Conservation (phyloP, 352 stramenopile species). For the Pythium oligandrum region DNA sequence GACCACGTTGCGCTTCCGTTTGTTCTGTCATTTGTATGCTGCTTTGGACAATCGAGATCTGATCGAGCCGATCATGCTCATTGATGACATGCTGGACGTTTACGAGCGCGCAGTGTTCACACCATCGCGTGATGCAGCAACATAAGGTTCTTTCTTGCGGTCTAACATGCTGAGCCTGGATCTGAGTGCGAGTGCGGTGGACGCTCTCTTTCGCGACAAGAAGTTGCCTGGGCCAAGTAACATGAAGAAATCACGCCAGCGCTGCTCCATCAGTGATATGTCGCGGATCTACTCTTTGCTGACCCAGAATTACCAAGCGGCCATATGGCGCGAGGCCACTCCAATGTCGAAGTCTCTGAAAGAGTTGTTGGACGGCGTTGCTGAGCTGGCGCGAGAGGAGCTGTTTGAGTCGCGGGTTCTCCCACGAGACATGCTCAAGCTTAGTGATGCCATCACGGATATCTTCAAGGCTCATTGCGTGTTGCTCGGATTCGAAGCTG, state of each 20-base stretch:
- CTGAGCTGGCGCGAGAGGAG: constrained; percentile 17
- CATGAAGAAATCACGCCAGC: constrained; percentile 17
- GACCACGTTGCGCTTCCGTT: background rate
- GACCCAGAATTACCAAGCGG: constrained; percentile 17
- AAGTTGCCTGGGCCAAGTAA: constrained; percentile 1
- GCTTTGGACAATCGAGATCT: constrained; percentile 1
- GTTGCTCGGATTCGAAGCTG: constrained; percentile 10
- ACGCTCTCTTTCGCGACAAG: constrained; percentile 16
- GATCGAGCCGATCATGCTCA: constrained; percentile 1
- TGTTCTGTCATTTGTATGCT: constrained; percentile 2
- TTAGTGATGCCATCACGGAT: constrained; percentile 26
- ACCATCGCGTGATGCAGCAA: constrained; percentile 16
- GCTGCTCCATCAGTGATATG: constrained; percentile 17
- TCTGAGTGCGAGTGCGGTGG: constrained; percentile 20
- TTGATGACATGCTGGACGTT: background rate
- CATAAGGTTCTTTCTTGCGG: constrained; percentile 18
- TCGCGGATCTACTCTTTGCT: constrained; percentile 21
- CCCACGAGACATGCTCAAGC: constrained; percentile 25
- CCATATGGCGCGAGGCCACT: constrained; percentile 9
- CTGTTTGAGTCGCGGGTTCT: constrained; percentile 24
- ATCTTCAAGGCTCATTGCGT: constrained; percentile 28
- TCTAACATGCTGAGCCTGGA: constrained; percentile 26
- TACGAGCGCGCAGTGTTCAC: background rate
- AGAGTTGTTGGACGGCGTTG: constrained; percentile 12
- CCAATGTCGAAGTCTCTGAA: constrained; percentile 14